phyloP scores from a whole-genome alignment of 768 basidiomycete genomes.

The Leccinum incarnatum region DNA sequence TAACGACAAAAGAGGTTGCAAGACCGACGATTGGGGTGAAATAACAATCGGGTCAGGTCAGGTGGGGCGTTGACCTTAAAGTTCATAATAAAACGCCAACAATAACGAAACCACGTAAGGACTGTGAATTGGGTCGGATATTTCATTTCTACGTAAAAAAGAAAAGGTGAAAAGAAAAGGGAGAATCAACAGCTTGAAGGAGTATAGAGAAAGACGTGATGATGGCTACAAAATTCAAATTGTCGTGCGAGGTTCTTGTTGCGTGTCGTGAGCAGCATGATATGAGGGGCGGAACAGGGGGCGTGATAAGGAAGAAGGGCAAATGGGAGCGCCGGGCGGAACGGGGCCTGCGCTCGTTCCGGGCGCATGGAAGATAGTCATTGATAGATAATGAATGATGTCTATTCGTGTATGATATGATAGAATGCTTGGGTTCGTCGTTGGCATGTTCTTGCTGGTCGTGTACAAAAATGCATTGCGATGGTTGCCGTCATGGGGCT shows the following conservation, averaged over 20 bases:
- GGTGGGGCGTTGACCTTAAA: not conserved
- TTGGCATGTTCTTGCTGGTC: slow-evolving; percentile 14
- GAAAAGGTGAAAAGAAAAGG: not conserved
- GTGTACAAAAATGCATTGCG: slow-evolving; percentile 28
- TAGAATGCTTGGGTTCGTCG: slow-evolving; percentile 21
- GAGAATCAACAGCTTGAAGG: not conserved
- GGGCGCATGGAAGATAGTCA: not conserved
- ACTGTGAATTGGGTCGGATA: slow-evolving; percentile 15
- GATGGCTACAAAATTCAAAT: slow-evolving; percentile 12
- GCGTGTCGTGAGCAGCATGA: slow-evolving; percentile 17
- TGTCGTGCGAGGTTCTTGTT: slow-evolving; percentile 6
- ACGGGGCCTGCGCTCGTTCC: slow-evolving; percentile 12
- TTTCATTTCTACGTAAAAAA: slow-evolving; percentile 7
- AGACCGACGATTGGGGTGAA: slow-evolving; percentile 3
- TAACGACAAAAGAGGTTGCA: not conserved
- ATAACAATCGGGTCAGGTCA: not conserved
- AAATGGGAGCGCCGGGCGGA: not conserved
- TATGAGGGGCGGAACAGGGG: slow-evolving; percentile 7
- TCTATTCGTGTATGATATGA: slow-evolving; percentile 13
- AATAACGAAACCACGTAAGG: slow-evolving; percentile 13
- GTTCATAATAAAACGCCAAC: not conserved
- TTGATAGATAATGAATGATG: slow-evolving; percentile 11
- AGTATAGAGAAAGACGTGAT: not conserved
- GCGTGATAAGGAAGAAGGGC: not conserved
- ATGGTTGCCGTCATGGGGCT: slow-evolving; percentile 18